These are phyloP conservation scores for Barbarea vulgaris DNA, from an alignment of 345 rosid genomes.

Conservation along the genomic window DNA sequence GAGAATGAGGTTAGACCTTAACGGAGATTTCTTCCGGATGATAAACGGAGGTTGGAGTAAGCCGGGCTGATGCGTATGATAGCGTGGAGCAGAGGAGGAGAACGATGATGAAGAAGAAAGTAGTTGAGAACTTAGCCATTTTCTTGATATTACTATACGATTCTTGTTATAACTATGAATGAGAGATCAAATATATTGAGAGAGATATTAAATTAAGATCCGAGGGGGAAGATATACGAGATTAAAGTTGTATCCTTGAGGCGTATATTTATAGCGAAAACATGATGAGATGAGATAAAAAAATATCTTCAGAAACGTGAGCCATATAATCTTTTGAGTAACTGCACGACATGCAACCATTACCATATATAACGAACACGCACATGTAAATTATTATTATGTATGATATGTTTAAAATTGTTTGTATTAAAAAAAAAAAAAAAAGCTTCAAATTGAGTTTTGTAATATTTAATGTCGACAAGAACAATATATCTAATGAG, in stretches of 20 bases:
- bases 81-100: slow-evolving; percentile 50
- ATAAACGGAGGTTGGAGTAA: slow-evolving; percentile 37
- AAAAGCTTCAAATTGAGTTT: not conserved
- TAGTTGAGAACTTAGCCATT: slow-evolving; percentile 43
- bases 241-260: not conserved
- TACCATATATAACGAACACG: slow-evolving; percentile 38
- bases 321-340: slow-evolving; percentile 29
- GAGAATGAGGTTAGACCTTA: slow-evolving; percentile 38
- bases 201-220: not conserved
- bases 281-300: slow-evolving; percentile 18
- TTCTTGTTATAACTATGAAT: not conserved
- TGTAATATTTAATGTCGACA: not conserved
- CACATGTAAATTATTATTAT: slow-evolving; percentile 15
- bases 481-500: not conserved
- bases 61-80: slow-evolving; percentile 46
- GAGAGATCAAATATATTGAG: not conserved
- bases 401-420: not conserved
- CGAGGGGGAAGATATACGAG: slow-evolving; percentile 8
- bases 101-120: slow-evolving; percentile 37
- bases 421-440: no score
- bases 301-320: slow-evolving; percentile 25
- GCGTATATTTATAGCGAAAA: slow-evolving; percentile 39
- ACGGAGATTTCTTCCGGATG: slow-evolving; percentile 36
- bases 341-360: slow-evolving; percentile 23
- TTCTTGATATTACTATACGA: not conserved